Evolutionary conservation across 148 eudicot species (phyloP).

Genomic region (Fagopyrum homotropicum): DNA sequence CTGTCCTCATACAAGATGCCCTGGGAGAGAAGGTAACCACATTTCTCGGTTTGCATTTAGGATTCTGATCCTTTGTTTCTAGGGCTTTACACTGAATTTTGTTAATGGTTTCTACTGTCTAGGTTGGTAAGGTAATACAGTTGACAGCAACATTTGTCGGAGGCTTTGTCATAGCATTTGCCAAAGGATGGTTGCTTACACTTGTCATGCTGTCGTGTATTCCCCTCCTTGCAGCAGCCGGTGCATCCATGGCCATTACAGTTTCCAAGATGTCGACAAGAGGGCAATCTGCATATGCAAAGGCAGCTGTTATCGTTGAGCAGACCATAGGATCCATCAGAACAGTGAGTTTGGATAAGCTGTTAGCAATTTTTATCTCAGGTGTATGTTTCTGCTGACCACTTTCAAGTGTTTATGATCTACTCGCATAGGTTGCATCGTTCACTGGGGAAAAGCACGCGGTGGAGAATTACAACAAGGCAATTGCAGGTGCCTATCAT

Average conservation of each 20-base stretch:
- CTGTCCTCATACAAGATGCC: slow-evolving; percentile 38
- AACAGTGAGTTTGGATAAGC: slow-evolving; percentile 30
- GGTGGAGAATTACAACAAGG: slow-evolving; percentile 34
- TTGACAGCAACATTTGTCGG: slow-evolving; percentile 49
- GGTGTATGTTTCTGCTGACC: too few species aligned
- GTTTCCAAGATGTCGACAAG: slow-evolving; percentile 37
- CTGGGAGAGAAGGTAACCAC: slow-evolving; percentile 32
- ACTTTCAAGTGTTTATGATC: neutral
- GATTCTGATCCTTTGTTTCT: too few species aligned
- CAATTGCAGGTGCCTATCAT: slow-evolving; percentile 35
- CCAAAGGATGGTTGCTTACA: slow-evolving; percentile 61
- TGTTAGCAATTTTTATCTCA: too few species aligned
- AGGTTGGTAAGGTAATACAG: slow-evolving; percentile 63
- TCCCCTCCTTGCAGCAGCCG: slow-evolving; percentile 39
- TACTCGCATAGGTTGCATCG: slow-evolving; percentile 53
- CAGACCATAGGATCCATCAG: slow-evolving; percentile 60
- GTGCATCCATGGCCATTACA: slow-evolving; percentile 27
- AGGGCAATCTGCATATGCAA: slow-evolving; percentile 50
- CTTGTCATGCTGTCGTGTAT: slow-evolving; percentile 43
- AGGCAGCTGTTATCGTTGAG: slow-evolving; percentile 57
- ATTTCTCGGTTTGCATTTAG: too few species aligned
- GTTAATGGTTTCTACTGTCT: too few species aligned
- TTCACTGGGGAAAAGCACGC: slow-evolving; percentile 68
- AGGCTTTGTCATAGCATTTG: slow-evolving; percentile 53
- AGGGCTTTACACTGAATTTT: too few species aligned